A percentile compares a stretch with the other conserved stretches of the same genome.
Conservation (phyloP, 306 rosid species). For the Trichosanthes cucumerina region DNA sequence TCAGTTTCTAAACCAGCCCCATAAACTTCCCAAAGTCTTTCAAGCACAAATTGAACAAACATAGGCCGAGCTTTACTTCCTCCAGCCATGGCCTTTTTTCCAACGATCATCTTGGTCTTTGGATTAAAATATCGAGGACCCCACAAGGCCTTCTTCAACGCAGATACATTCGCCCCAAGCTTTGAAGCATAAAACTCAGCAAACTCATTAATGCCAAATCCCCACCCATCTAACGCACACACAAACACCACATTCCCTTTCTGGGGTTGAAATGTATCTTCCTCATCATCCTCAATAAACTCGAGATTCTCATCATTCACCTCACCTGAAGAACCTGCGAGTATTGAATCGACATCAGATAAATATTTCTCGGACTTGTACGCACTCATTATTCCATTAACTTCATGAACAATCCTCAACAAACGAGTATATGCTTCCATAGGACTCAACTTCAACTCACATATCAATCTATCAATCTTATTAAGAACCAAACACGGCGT, state of each 20-base stretch:
- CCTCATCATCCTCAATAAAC: constrained; percentile 59
- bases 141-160: constrained; percentile 60
- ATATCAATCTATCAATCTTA: constrained; percentile 72
- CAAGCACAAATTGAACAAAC: constrained; percentile 86
- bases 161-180: constrained; percentile 52
- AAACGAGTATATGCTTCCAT: constrained; percentile 57
- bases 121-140: constrained; percentile 56
- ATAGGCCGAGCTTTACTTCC: constrained; percentile 56
- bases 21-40: constrained; percentile 75
- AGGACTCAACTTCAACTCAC: constrained; percentile 60
- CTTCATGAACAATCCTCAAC: constrained; percentile 62
- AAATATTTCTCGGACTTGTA: constrained; percentile 67
- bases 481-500: constrained; percentile 77
- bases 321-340: constrained; percentile 33
- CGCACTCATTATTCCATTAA: constrained; percentile 71
- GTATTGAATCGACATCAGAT: constrained; percentile 64
- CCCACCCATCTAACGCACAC: constrained; percentile 91
- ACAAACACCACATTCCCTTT: constrained; percentile 77
- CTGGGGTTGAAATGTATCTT: constrained; percentile 74
- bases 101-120: constrained; percentile 65
- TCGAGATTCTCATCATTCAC: constrained; percentile 24
- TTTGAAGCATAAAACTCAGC: constrained; percentile 61
- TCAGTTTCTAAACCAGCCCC: constrained; percentile 45
- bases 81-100: constrained; percentile 47
- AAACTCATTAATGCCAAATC: constrained; percentile 56